Base-by-base conservation (phyloP, 139 green algal species). In the Zygnema circumcarinatum region DNA sequence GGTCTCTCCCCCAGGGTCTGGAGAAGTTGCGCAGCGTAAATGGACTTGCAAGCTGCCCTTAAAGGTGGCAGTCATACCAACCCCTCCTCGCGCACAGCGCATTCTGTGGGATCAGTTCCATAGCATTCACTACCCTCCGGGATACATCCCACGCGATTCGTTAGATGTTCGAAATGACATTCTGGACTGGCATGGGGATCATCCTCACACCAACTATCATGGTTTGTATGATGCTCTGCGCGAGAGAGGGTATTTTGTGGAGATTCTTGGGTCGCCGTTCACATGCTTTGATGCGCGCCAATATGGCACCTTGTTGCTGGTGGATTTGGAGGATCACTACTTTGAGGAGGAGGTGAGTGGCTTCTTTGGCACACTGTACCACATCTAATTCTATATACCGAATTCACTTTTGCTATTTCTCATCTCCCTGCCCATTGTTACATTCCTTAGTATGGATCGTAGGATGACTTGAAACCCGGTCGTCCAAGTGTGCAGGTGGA, bases 101-200 rank as follows among this genome's bases (percentile, higher is more conserved):
- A 31, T 99, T 35, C 92, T 99, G 74, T 99, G 96, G 96, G 96
- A 98, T 83, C 94, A 98, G 90, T 98, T 97, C 90, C 96, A 98
- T 88, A 95, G 84, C 85, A 91, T 99, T 86, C 94, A 95, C 83
- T 99, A 99, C 92, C 97, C 97, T 33, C 96, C 97, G 1, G 96
- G 93, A 41, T 99, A 98, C 92, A 93, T 99, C 31, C 96, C 96
- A 0, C 42, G 96, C 0, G 97, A 99, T 91, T 95, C 96, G n/a
- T 86, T 97, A 31, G 91, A 95, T 39, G 90, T 92, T 38, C 80
- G 87, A 1, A 74, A 74, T 79, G 97, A 99, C 92, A 96, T 99
- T 68, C 91, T 99, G 91, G 97, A 99, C 92, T 99, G 97, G 97
- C 96, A 99, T 87, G 97, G 97, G 22, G 97, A 99, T 93, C 96